Percentiles rank a stretch among this genome's conserved stretches.
Conservation (phyloP, 371 early-diverging fungal genomes). For the Coemansia sp. region DNA sequence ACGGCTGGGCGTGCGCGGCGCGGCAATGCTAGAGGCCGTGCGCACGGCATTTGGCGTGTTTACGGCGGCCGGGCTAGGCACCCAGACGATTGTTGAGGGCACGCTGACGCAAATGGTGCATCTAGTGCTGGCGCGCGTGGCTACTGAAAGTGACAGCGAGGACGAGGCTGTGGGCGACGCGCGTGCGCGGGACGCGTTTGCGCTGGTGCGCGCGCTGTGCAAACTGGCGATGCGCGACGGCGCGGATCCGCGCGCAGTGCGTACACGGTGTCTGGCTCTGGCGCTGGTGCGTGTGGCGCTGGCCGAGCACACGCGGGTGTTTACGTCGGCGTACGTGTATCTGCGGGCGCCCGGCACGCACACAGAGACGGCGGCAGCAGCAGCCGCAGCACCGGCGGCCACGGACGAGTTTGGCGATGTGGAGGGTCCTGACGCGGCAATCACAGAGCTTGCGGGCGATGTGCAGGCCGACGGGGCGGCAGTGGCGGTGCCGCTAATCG, state of each 20-base stretch:
- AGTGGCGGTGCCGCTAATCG: constrained; percentile 62
- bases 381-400: constrained; percentile 17
- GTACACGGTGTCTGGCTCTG: constrained; percentile 65
- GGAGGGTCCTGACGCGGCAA: constrained; percentile 40
- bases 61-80: constrained; percentile 68
- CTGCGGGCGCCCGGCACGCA: constrained; percentile 56
- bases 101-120: constrained; percentile 90
- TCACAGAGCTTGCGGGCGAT: constrained; percentile 34
- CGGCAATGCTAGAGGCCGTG: constrained; percentile 78
- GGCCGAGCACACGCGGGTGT: constrained; percentile 47
- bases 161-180: constrained; percentile 14
- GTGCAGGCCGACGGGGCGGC: constrained; percentile 23
- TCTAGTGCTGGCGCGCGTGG: constrained; percentile 67
- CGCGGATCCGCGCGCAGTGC: constrained; percentile 52
- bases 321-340: constrained; percentile 54
- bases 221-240: constrained; percentile 79
- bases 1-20: constrained; percentile 70
- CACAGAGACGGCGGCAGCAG: constrained; percentile 3
- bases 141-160: constrained; percentile 45
- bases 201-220: constrained; percentile 90
- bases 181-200: constrained; percentile 68
- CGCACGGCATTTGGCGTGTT: constrained; percentile 74
- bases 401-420: constrained; percentile 37
- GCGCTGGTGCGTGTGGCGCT: constrained; percentile 62
- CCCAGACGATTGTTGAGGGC: constrained; percentile 85